Base-by-base conservation (phyloP, 2,329 filamentous ascomycete genomes). In the Beauveria caledonica region DNA sequence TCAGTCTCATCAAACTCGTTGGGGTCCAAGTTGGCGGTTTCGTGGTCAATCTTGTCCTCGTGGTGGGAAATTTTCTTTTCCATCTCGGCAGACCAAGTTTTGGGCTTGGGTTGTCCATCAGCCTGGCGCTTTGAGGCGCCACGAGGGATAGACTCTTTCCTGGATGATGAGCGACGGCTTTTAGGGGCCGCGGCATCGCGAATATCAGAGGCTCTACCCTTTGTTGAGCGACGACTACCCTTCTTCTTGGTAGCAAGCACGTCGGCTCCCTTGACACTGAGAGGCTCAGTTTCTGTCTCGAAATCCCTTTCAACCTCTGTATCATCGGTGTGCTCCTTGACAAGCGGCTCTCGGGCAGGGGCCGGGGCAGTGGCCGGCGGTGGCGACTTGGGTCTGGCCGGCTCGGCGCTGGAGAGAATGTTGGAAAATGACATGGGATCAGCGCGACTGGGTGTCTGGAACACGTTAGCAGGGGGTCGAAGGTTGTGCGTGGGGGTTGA, bases 361-460 rank as follows among this genome's bases (percentile, higher is more conserved):
- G 71, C 68, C 27, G 70, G 52, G 19, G 58, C 68, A 36, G 68
- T 68, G 21, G 75, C 68, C 2, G 76, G 76, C 36, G 79, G 77
- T 48, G 76, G 77, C 13, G 75, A 71, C 65, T 77, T 80, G 8
- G 81, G 79, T 63, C 80, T 80, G 44, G 84, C 80, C 58, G 88
- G 86, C 60, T 91, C 87, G 60, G 89, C 82, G 66, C 85, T 92
- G 4, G 91, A 93, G 48, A 97, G 86, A 62, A 97, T 95, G 71
- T 92, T 97, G 65, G 91, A 94, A 70, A 97, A 94, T 5, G 92
- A 94, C 92, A 97, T 97, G 58, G 92, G 89, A 71, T 96, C 89
- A 62, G 88, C 87, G 71, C 92, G 86, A 66, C 84, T 86, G 1
- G 88, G 84, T 54, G 88, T 88, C 83, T 92, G 72, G 17, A 29